These are phyloP conservation scores for Daldinia grandis DNA, from an alignment of 495 filamentous ascomycete species.

Conservation along the genomic window DNA sequence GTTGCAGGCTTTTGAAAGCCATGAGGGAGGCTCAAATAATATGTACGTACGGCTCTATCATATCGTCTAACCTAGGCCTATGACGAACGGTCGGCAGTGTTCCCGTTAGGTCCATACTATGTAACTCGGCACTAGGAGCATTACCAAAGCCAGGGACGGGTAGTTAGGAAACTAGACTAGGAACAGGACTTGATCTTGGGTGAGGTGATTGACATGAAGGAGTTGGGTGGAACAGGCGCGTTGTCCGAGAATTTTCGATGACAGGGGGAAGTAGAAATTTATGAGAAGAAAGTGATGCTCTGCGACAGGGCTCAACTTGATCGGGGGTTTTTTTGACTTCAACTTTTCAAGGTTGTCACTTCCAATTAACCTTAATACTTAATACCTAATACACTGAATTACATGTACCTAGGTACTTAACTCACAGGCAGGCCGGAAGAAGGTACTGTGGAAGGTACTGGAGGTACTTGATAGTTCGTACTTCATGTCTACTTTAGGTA, in stretches of 20 bases:
- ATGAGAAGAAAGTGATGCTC: conserved; percentile 9
- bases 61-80: conserved; percentile 17
- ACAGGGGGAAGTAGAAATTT: conserved; percentile 32
- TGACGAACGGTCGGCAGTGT: conserved; percentile 27
- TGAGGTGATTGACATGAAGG: conserved; percentile 43
- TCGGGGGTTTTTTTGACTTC: not conserved
- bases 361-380: conserved; percentile 33
- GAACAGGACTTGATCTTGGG: conserved; percentile 29
- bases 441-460: not conserved
- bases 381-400: conserved; percentile 7
- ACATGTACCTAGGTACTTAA: conserved; percentile 15
- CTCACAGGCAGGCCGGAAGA: too few relatives aligned
- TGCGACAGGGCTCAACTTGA: conserved; percentile 22
- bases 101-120: conserved; percentile 32
- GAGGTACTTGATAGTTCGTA: conserved; percentile 1
- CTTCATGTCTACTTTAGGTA: conserved; percentile 32
- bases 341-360: conserved; percentile 17
- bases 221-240: conserved; percentile 35
- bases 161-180: conserved; percentile 2
- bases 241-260: conserved; percentile 31
- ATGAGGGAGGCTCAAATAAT: conserved; percentile 39
- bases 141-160: conserved; percentile 25
- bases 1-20: conserved; percentile 13
- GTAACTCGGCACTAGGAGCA: conserved; percentile 32
- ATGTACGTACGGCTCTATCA: conserved; percentile 22